phyloP scores from a whole-genome alignment of 495 filamentous ascomycete species.

The Darksidea phi region DNA sequence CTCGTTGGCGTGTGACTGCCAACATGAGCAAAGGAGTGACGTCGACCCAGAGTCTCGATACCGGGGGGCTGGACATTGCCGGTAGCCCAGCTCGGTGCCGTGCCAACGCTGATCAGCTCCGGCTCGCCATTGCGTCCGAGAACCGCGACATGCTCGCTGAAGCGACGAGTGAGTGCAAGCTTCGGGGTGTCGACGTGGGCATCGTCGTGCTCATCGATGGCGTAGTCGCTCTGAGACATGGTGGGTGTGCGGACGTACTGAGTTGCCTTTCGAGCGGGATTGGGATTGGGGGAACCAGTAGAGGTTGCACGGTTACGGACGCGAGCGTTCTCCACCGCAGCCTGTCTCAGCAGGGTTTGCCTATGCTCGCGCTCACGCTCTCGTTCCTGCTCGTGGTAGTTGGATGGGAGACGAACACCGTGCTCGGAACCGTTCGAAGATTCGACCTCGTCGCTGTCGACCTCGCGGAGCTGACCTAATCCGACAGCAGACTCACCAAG shows the following conservation, averaged over 20 bases:
- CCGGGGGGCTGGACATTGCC: constrained; percentile 52
- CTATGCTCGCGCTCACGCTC: constrained; percentile 18
- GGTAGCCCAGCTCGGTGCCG: constrained; percentile 82
- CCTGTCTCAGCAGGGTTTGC: constrained; percentile 28
- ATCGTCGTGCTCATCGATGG: constrained; percentile 34
- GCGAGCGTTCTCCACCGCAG: constrained; percentile 31
- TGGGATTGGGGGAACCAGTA: constrained; percentile 17
- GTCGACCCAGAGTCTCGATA: constrained; percentile 75
- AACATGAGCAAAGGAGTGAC: constrained; percentile 95
- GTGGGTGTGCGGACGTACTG: constrained; percentile 3
- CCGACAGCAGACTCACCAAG: constrained; percentile 77
- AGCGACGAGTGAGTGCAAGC: constrained; percentile 18
- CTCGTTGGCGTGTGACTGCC: constrained; percentile 39
- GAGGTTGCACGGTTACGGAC: constrained; percentile 22
- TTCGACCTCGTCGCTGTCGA: constrained; percentile 73
- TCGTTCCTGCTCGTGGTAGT: constrained; percentile 40
- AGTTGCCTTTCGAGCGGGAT: constrained; percentile 6
- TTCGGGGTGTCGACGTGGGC: background rate
- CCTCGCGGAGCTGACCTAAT: constrained; percentile 76
- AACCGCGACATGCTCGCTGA: constrained; percentile 27
- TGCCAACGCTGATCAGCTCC: constrained; percentile 10
- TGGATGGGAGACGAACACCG: constrained; percentile 55
- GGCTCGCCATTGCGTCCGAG: constrained; percentile 3
- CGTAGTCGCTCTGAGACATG: constrained; percentile 18
- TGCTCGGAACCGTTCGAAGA: constrained; percentile 66